Conservation (phyloP, 1,284 basidiomycete species). For the Ceratobasidium sp. region DNA sequence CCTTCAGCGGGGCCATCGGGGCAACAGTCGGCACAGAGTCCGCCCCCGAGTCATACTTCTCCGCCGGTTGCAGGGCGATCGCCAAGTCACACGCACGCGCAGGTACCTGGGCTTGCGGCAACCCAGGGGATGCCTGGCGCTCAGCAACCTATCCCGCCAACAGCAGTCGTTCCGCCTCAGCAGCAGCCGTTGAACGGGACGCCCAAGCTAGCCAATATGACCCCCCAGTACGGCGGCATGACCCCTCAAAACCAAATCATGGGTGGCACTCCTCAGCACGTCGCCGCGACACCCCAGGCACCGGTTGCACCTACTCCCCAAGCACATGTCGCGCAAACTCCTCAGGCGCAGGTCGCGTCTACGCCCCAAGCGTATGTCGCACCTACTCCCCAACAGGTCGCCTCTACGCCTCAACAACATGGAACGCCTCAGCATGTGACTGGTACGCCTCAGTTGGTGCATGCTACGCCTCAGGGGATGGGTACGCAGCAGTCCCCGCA, state of each 20-base stretch:
- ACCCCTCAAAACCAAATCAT: no score
- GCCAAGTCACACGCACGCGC: constrained; percentile 6
- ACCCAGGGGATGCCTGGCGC: no score
- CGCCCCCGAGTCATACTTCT: constrained; percentile 9
- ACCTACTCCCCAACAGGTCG: constrained; percentile 13
- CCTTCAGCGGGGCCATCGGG: background rate
- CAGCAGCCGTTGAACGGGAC: background rate
- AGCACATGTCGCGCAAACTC: no score
- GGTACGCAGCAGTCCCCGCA: constrained; percentile 14
- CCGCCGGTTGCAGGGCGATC: background rate
- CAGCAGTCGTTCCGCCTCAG: background rate
- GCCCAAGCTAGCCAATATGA: background rate
- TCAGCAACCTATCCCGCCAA: background rate
- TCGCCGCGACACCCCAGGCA: background rate
- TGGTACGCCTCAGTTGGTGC: constrained; percentile 21
- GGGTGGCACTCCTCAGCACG: constrained; percentile 4
- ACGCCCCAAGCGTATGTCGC: constrained; percentile 1
- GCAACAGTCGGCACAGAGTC: background rate
- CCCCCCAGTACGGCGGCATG: no score
- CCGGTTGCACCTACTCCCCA: no score
- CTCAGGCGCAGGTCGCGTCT: no score
- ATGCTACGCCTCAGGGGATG: constrained; percentile 5
- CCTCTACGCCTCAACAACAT: constrained; percentile 23
- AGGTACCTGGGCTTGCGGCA: no score
- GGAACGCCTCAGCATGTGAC: constrained; percentile 25